phyloP scores from a whole-genome alignment of 768 basidiomycete genomes.

The Cytidiella melzeri region DNA sequence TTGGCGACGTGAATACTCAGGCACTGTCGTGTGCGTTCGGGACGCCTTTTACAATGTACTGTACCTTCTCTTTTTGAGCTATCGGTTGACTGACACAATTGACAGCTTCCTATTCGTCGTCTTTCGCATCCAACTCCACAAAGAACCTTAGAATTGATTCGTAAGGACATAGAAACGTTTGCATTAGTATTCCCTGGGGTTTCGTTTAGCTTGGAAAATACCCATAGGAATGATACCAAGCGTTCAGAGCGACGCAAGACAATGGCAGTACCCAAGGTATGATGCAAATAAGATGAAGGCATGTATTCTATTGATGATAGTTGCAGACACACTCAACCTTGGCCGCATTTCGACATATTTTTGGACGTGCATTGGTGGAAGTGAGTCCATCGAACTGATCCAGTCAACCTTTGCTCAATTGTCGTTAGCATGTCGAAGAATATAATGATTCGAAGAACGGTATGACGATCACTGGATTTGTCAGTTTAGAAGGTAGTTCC shows the following conservation, averaged over 20 bases:
- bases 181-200: constrained; percentile 70
- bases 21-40: constrained; percentile 78
- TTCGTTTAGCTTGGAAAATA: constrained; percentile 61
- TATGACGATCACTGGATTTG: constrained; percentile 70
- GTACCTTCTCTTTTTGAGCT: constrained; percentile 10
- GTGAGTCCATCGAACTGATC: constrained; percentile 32
- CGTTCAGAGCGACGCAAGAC: constrained; percentile 37
- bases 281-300: constrained; percentile 5
- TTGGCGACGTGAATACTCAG: constrained; percentile 65
- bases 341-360: constrained; percentile 64
- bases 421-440: constrained; percentile 58
- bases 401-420: constrained; percentile 8
- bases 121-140: constrained; percentile 55
- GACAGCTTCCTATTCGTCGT: constrained; percentile 76
- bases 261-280: constrained; percentile 63
- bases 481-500: constrained; percentile 68
- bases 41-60: constrained; percentile 88
- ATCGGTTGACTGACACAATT: constrained; percentile 7
- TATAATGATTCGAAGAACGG: constrained; percentile 44
- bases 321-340: constrained; percentile 58
- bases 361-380: constrained; percentile 66
- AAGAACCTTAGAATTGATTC: constrained; percentile 60
- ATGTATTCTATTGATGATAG: neutral
- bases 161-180: constrained; percentile 65
- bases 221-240: constrained; percentile 32